Conservation (phyloP, 2,329 filamentous ascomycete genomes). For the Alternaria triticimaculans region DNA sequence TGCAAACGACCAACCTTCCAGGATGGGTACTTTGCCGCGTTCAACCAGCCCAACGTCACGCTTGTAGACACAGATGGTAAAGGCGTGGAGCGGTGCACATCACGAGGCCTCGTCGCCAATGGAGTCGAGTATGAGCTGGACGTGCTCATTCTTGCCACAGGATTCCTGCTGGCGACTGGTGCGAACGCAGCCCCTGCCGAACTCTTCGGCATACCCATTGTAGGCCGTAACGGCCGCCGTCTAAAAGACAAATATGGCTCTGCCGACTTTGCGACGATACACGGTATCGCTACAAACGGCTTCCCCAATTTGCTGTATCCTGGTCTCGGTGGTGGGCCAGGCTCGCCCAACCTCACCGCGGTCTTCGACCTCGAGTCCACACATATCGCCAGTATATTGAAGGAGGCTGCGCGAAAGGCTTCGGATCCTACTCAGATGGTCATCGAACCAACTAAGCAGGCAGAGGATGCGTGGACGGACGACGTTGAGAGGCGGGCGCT, state of each 20-base stretch:
- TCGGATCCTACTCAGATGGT: background rate
- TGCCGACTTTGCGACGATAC: slow-evolving; percentile 52
- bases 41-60: slow-evolving; percentile 65
- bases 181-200: slow-evolving; percentile 25
- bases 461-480: slow-evolving; percentile 11
- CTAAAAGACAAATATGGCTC: slow-evolving; percentile 55
- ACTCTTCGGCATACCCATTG: slow-evolving; percentile 41
- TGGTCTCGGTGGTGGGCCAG: background rate
- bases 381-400: slow-evolving; percentile 4
- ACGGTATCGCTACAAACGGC: slow-evolving; percentile 35
- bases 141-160: slow-evolving; percentile 54
- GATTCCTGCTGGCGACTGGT: slow-evolving; percentile 40
- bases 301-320: slow-evolving; percentile 27
- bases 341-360: background rate
- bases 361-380: slow-evolving; percentile 1
- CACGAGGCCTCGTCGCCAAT: slow-evolving; percentile 54
- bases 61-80: slow-evolving; percentile 66
- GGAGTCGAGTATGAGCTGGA: slow-evolving; percentile 57
- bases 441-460: slow-evolving; percentile 8
- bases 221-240: slow-evolving; percentile 52
- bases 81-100: slow-evolving; percentile 57
- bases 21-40: slow-evolving; percentile 63
- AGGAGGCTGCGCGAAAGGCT: background rate
- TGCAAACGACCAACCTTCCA: slow-evolving; percentile 69
- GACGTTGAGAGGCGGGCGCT: slow-evolving; percentile 7